A percentile compares a stretch with the other conserved stretches of the same genome.
These are phyloP conservation scores for Suillus clintonianus DNA, from an alignment of 768 basidiomycete species.

Conservation along the genomic window DNA sequence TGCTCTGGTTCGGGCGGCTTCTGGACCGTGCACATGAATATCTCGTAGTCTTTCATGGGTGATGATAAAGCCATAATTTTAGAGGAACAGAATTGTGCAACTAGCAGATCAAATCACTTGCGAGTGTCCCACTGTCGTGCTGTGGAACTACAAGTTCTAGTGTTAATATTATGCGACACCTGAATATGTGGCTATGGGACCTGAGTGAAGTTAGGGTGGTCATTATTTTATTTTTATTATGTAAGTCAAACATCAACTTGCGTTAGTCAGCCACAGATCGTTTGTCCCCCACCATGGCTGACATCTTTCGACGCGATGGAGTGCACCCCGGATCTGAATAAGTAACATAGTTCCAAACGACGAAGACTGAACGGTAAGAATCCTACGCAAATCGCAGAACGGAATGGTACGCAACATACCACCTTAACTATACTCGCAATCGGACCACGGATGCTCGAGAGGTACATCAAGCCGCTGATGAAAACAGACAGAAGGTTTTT, in stretches of 20 bases:
- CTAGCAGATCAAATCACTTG: neutral
- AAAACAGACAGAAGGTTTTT: too few species aligned
- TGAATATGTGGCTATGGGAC: neutral
- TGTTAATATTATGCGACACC: neutral
- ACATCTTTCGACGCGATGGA: too few species aligned
- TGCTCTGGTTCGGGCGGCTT: slow-evolving; percentile 13
- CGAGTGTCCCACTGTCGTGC: neutral
- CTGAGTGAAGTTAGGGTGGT: neutral
- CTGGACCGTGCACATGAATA: slow-evolving; percentile 1
- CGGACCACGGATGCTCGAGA: too few species aligned
- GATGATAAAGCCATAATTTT: neutral
- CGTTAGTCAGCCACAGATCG: too few species aligned
- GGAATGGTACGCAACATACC: too few species aligned
- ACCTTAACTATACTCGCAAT: too few species aligned
- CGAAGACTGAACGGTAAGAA: too few species aligned
- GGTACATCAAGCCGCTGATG: too few species aligned
- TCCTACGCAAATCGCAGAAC: too few species aligned
- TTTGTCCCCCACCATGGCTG: too few species aligned
- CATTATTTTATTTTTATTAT: neutral
- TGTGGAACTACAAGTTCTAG: neutral
- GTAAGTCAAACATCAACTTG: neutral
- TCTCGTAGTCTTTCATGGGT: neutral
- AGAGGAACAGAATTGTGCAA: neutral
- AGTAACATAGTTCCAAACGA: too few species aligned
- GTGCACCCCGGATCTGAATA: too few species aligned